Evolutionary conservation across 768 basidiomycete genomes (phyloP).

Genomic region (Calocybe indica): DNA sequence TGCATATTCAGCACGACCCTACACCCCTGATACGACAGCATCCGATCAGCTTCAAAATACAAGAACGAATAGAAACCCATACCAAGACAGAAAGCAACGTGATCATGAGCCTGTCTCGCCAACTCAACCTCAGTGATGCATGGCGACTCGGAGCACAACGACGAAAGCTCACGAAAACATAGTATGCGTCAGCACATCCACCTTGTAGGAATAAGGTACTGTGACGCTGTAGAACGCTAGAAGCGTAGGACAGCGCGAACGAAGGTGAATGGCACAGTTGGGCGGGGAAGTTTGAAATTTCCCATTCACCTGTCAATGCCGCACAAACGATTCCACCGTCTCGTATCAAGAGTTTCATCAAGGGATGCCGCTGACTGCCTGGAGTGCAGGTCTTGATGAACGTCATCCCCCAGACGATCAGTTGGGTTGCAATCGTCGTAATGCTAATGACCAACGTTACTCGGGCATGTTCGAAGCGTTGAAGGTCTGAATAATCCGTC

Average conservation of each 20-base stretch:
- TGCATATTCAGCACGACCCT: conserved; percentile 3
- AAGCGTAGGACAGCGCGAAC: background rate
- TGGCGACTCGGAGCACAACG: background rate
- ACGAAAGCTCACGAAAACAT: conserved; percentile 6
- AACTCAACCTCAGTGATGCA: background rate
- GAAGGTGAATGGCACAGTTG: background rate
- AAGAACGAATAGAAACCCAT: background rate
- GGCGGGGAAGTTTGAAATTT: no score
- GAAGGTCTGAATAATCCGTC: background rate
- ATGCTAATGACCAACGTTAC: background rate
- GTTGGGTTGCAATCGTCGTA: conserved; percentile 1
- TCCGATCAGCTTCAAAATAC: background rate
- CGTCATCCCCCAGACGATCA: conserved; percentile 8
- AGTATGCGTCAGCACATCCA: conserved; percentile 5
- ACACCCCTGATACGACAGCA: conserved; percentile 2
- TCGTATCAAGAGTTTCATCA: conserved; percentile 2
- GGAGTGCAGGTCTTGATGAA: background rate
- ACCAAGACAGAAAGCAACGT: conserved; percentile 8
- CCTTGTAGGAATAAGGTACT: conserved; percentile 7
- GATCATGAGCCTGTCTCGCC: conserved; percentile 5
- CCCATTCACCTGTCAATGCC: conserved; percentile 1
- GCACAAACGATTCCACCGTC: conserved; percentile 7
- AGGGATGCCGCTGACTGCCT: background rate
- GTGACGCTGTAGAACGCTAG: conserved; percentile 4
- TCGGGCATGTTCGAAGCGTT: background rate